Conservation (phyloP, 306 rosid species). For the Prunus fruticosa region DNA sequence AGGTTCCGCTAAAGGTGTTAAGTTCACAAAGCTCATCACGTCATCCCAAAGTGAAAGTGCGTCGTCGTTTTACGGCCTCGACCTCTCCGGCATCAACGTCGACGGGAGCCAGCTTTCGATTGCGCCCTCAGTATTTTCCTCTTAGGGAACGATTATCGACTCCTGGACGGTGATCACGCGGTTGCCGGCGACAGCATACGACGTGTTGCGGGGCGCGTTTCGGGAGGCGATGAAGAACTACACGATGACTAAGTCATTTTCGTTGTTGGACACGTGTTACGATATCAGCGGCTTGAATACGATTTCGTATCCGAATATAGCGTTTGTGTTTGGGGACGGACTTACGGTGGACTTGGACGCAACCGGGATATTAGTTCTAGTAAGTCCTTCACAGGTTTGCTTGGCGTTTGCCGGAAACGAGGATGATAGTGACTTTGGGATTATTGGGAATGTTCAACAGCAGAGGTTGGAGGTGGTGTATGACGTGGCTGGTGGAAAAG, state of each 20-base stretch:
- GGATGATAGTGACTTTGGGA: slow-evolving; percentile 34
- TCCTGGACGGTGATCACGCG: slow-evolving; percentile 26
- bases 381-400: background rate
- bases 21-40: slow-evolving; percentile 53
- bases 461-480: slow-evolving; percentile 54
- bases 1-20: background rate
- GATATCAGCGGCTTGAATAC: background rate
- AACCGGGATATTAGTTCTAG: background rate
- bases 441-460: slow-evolving; percentile 78
- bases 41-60: background rate
- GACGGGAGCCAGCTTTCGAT: slow-evolving; percentile 32
- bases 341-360: background rate
- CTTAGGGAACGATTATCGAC: slow-evolving; percentile 24
- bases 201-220: slow-evolving; percentile 9
- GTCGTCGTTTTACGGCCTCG: slow-evolving; percentile 48
- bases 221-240: slow-evolving; percentile 16
- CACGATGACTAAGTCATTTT: background rate
- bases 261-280: slow-evolving; percentile 29
- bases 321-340: slow-evolving; percentile 16
- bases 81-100: slow-evolving; percentile 37
- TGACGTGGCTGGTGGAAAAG: slow-evolving; percentile 49
- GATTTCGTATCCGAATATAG: slow-evolving; percentile 10
- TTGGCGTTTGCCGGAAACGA: slow-evolving; percentile 57
- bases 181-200: slow-evolving; percentile 23
- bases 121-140: slow-evolving; percentile 17